phyloP scores from a whole-genome alignment of 306 rosid genomes.

The Citrullus colocynthis region DNA sequence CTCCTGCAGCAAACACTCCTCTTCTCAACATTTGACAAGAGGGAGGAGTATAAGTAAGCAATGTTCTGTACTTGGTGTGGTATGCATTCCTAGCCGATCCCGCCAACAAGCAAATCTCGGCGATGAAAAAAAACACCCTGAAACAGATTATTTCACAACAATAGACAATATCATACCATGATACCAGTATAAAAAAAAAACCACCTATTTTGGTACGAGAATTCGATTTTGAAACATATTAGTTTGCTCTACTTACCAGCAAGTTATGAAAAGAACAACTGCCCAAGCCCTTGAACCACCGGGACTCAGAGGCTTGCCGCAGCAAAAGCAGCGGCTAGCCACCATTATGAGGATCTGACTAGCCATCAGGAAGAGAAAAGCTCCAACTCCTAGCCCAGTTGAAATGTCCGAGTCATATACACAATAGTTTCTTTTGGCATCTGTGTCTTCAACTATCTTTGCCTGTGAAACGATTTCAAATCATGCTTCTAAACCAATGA shows the following conservation, averaged over 20 bases:
- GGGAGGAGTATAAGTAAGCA: slow-evolving; percentile 20
- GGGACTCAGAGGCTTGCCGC: slow-evolving; percentile 79
- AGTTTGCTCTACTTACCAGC: slow-evolving; percentile 51
- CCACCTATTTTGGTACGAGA: not conserved
- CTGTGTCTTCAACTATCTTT: slow-evolving; percentile 25
- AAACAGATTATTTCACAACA: not conserved
- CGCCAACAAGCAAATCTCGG: slow-evolving; percentile 78
- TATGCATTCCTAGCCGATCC: slow-evolving; percentile 88
- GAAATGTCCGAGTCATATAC: slow-evolving; percentile 75
- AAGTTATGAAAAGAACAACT: slow-evolving; percentile 60
- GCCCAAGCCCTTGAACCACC: slow-evolving; percentile 93
- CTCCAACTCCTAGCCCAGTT: slow-evolving; percentile 87
- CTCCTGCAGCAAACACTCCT: slow-evolving; percentile 92
- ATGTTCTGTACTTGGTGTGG: slow-evolving; percentile 69
- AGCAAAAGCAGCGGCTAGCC: slow-evolving; percentile 96
- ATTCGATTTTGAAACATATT: not conserved
- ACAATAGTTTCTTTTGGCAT: slow-evolving; percentile 36
- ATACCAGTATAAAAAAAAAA: not conserved
- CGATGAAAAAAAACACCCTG: slow-evolving; percentile 87
- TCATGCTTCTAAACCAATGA: too few relatives aligned
- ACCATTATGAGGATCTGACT: slow-evolving; percentile 72
- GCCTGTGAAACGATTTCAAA: slow-evolving; percentile 38
- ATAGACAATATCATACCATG: not conserved
- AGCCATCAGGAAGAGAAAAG: slow-evolving; percentile 69
- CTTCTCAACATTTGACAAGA: slow-evolving; percentile 66